Evolutionary conservation across 139 green algal genomes (phyloP).

Genomic region (Tetraselmis chui): DNA sequence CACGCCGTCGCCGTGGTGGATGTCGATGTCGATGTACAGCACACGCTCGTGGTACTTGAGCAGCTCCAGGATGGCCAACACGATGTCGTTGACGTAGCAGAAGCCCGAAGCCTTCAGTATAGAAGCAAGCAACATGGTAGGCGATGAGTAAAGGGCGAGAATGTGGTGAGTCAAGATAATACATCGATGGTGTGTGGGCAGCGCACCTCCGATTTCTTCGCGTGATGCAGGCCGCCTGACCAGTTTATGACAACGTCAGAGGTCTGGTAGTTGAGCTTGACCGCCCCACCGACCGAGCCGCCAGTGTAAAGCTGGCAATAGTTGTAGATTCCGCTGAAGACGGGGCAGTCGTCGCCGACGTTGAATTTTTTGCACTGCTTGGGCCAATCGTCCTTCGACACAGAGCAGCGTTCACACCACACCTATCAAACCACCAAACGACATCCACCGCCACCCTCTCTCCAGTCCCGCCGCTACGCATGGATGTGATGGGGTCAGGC

Average conservation of each 20-base stretch:
- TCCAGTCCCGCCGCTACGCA: background rate
- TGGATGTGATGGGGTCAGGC: background rate
- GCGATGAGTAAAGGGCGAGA: no score
- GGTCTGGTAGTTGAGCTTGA: slow-evolving; percentile 81
- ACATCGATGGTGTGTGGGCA: background rate
- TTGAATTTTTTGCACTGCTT: slow-evolving; percentile 58
- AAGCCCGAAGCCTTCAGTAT: slow-evolving; percentile 66
- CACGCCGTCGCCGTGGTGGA: slow-evolving; percentile 81
- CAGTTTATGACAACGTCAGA: slow-evolving; percentile 94
- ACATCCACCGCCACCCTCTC: no score
- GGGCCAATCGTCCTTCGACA: slow-evolving; percentile 36
- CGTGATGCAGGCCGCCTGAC: slow-evolving; percentile 93
- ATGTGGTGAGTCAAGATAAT: no score
- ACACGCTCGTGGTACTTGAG: slow-evolving; percentile 78
- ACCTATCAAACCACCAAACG: background rate
- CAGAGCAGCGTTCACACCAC: background rate
- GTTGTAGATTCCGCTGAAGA: slow-evolving; percentile 92
- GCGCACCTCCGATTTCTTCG: slow-evolving; percentile 76
- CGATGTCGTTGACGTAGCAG: slow-evolving; percentile 99
- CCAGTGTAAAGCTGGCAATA: slow-evolving; percentile 90
- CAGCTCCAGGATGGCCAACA: slow-evolving; percentile 93
- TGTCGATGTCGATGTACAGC: slow-evolving; percentile 81
- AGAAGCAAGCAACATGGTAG: slow-evolving; percentile 3
- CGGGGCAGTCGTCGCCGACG: slow-evolving; percentile 86
- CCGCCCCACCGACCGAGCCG: slow-evolving; percentile 79